Evolutionary conservation across 1,139 yeast genomes (phyloP).

Genomic region (Yamadazyma sp.): DNA sequence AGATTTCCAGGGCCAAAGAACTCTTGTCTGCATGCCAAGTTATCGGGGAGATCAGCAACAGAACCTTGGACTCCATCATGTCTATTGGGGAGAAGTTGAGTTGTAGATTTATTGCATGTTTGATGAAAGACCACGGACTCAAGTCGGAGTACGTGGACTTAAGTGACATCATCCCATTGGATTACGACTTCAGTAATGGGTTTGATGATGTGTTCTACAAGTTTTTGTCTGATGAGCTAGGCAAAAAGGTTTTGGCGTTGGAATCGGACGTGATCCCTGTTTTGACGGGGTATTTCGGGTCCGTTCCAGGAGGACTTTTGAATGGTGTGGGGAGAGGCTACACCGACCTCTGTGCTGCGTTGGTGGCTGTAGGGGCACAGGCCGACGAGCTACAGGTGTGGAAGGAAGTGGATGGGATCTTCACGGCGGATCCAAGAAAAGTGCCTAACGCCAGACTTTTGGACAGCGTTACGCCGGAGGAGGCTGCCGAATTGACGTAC

Average conservation of each 20-base stretch:
- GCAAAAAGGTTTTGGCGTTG: constrained; percentile 49
- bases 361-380: constrained; percentile 85
- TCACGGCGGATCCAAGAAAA: constrained; percentile 97
- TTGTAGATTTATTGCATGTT: constrained; percentile 82
- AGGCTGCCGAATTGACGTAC: constrained; percentile 96
- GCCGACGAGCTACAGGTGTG: constrained; percentile 96
- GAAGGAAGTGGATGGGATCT: constrained; percentile 98
- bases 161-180: constrained; percentile 65
- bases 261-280: constrained; percentile 71
- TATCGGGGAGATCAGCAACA: constrained; percentile 86
- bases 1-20: constrained; percentile 66
- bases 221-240: constrained; percentile 60
- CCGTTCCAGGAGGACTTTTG: constrained; percentile 89
- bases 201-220: constrained; percentile 71
- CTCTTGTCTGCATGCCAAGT: constrained; percentile 83
- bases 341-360: constrained; percentile 96
- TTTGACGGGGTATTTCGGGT: constrained; percentile 92
- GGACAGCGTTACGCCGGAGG: constrained; percentile 93
- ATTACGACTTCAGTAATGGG: constrained; percentile 52
- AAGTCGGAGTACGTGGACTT: constrained; percentile 78
- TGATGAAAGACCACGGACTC: constrained; percentile 79
- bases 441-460: constrained; percentile 87
- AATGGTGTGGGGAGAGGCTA: constrained; percentile 96
- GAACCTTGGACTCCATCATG: constrained; percentile 88
- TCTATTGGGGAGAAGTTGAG: constrained; percentile 92